Base-by-base conservation (phyloP, 1,139 yeast species). In the Candida sp. region DNA sequence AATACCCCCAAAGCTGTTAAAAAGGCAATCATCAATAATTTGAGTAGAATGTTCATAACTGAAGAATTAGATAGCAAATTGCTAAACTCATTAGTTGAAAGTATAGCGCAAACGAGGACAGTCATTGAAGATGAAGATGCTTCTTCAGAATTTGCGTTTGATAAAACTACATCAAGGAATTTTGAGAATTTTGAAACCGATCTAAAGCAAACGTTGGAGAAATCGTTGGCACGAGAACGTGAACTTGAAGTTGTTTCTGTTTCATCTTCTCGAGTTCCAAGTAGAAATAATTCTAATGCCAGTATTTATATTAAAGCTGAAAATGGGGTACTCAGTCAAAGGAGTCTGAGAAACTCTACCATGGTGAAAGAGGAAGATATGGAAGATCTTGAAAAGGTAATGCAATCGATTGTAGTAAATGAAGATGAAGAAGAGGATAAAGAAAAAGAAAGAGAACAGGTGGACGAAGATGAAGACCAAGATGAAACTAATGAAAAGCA, bases 1-100 rank as follows among this genome's bases (percentile, higher is more conserved):
- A 77, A 72, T n/a, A 70, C 79, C 4, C 73, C 77, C 30, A 82
- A 77, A 51, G 70, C 63, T 9, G 75, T 78, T 35, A 79, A 80
- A 49, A 83, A 81, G 49, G 73, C 82, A 15, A 70, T 87, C 5
- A 61, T 86, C 15, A 66, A 69, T 21, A 75, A 77, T 43, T 64
- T 87, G 40, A 66, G 72, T 32, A 81, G 81, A 51, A 66, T 87
- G 22, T 56, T 47, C 38, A 51, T 73, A 4, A 55, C 64, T 2
- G 68, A 62, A 38, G 52, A 56, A 11, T 49, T 70, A 39, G 71
- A 69, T 4, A 47, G 62, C 3, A 60, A 56, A 23, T 56, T 63
- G 5, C 56, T 73, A 35, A 53, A 54, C 22, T 75, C 73, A 2
- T 58, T 73, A 29, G 49, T 55, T 21, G 61, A 56, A 30, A 72